phyloP scores from a whole-genome alignment of 495 filamentous ascomycete species.

The Tuber microsphaerosporum region DNA sequence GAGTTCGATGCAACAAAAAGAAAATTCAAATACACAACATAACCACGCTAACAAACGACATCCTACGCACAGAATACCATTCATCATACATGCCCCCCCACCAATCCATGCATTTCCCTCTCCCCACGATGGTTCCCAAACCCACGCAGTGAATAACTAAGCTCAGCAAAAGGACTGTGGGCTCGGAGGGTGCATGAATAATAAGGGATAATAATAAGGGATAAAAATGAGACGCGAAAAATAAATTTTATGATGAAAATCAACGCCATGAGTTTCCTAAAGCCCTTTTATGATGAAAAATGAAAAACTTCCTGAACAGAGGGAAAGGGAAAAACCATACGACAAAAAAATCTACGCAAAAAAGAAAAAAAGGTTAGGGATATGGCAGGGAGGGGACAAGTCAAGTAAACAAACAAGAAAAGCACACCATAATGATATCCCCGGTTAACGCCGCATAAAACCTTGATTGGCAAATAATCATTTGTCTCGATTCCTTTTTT shows the following conservation, averaged over 20 bases:
- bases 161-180: neutral
- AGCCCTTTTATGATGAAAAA: neutral
- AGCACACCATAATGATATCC: neutral
- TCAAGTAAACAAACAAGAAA: neutral
- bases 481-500: neutral
- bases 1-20: neutral
- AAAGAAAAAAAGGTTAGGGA: neutral
- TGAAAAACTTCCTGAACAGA: neutral
- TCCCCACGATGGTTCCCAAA: neutral
- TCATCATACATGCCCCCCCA: neutral
- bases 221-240: neutral
- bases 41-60: neutral
- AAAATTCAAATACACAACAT: neutral
- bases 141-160: neutral
- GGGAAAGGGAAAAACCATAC: neutral
- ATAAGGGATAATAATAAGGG: neutral
- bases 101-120: neutral
- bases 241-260: neutral
- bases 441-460: neutral
- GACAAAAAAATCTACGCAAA: neutral
- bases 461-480: neutral
- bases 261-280: neutral
- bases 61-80: neutral
- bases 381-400: neutral
- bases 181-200: neutral